These are phyloP conservation scores for Tulasnella sp. DNA, from an alignment of 768 basidiomycete species.

Conservation along the genomic window DNA sequence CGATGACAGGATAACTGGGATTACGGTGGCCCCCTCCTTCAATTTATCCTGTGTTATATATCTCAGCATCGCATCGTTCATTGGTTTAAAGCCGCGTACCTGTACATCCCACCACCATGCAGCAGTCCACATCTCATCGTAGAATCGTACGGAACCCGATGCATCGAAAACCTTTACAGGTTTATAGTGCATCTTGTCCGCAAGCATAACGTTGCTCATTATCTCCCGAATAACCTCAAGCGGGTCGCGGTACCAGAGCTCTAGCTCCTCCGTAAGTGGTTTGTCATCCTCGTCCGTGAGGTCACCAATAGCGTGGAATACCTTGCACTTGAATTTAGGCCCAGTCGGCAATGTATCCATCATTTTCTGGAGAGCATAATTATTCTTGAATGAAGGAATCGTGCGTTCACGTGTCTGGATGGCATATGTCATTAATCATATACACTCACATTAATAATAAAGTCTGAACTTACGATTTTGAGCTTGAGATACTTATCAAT, in stretches of 20 bases:
- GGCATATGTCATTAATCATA: too few species aligned
- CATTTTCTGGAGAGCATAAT: neutral
- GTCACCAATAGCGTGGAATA: neutral
- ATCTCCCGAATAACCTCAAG: conserved; percentile 24
- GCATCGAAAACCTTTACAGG: conserved; percentile 23
- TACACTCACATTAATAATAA: neutral
- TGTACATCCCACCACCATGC: neutral
- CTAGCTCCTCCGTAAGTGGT: conserved; percentile 13
- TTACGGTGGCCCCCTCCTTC: conserved; percentile 3
- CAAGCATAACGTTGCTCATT: conserved; percentile 24
- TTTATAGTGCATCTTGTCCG: conserved; percentile 23
- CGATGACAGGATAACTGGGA: conserved; percentile 7
- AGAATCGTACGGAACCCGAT: conserved; percentile 4
- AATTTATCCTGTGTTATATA: conserved; percentile 9
- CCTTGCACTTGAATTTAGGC: neutral
- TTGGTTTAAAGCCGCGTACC: neutral
- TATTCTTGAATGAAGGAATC: conserved; percentile 9
- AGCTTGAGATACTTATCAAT: conserved; percentile 4
- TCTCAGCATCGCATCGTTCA: conserved; percentile 16
- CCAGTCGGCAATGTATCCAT: neutral
- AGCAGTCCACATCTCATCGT: neutral
- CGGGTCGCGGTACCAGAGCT: conserved; percentile 23
- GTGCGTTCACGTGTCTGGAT: too few species aligned
- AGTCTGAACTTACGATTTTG: neutral
- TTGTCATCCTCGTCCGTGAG: neutral